Percentiles rank a stretch among this genome's conserved stretches.
phyloP scores from a whole-genome alignment of 345 rosid species.

The Raphanus sativus region DNA sequence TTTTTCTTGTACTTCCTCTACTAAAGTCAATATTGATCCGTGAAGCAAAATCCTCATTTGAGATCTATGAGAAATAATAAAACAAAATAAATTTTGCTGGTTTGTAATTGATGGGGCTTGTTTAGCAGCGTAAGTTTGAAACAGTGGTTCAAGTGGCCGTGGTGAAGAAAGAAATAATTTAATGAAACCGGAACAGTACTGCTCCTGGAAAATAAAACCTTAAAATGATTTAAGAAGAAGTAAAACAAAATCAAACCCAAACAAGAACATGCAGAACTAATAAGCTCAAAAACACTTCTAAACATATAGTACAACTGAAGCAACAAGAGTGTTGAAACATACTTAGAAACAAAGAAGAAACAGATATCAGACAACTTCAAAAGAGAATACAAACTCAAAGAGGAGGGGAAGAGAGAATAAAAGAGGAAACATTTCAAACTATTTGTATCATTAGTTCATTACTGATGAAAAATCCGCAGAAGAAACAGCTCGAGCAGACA shows the following conservation, averaged over 20 bases:
- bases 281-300: constrained; percentile 4
- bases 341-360: constrained; percentile 21
- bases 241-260: constrained; percentile 16
- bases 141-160: not conserved
- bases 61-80: not conserved
- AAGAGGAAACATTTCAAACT: not conserved
- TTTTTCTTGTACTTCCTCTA: constrained; percentile 16
- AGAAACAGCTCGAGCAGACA: constrained; percentile 9
- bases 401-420: not conserved
- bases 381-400: constrained; percentile 29
- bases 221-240: not conserved
- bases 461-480: not conserved
- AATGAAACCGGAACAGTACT: not conserved
- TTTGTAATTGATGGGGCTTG: not conserved
- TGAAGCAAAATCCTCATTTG: not conserved
- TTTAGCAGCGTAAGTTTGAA: not conserved
- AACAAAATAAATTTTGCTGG: not conserved
- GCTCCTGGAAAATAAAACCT: not conserved
- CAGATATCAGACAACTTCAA: constrained; percentile 20
- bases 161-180: not conserved
- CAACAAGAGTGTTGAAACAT: constrained; percentile 13
- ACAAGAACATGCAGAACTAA: constrained; percentile 4
- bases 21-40: constrained; percentile 10
- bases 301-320: constrained; percentile 21
- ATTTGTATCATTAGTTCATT: constrained; percentile 18